A percentile compares a stretch with the other conserved stretches of the same genome.
phyloP scores from a whole-genome alignment of 1,284 basidiomycete genomes.

The Phlebopus sp. region DNA sequence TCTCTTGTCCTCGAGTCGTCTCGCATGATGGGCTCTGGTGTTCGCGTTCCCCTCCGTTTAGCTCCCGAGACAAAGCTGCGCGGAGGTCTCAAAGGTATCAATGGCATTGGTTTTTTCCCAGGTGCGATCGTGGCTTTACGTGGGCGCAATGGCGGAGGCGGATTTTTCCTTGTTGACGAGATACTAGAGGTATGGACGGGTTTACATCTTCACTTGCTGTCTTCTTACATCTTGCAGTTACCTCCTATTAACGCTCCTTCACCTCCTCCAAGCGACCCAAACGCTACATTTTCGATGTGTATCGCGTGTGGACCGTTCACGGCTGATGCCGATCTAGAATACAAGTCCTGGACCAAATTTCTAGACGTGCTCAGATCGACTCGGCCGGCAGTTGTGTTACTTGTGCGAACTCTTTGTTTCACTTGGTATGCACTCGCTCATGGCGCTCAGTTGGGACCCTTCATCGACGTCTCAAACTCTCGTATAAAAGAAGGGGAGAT shows the following conservation, averaged over 20 bases:
- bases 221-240: constrained; percentile 35
- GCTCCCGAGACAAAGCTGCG: constrained; percentile 64
- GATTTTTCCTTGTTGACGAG: constrained; percentile 82
- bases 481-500: constrained; percentile 70
- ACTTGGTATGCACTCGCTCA: background rate
- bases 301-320: constrained; percentile 85
- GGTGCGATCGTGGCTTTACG: constrained; percentile 87
- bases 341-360: constrained; percentile 64
- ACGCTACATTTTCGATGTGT: constrained; percentile 56
- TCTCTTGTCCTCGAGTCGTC: constrained; percentile 81
- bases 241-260: constrained; percentile 46
- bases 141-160: constrained; percentile 89
- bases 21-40: constrained; percentile 72
- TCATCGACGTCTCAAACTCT: constrained; percentile 78
- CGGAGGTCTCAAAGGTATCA: constrained; percentile 59
- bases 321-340: constrained; percentile 72
- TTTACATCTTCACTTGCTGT: background rate
- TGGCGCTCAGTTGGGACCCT: constrained; percentile 76
- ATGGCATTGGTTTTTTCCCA: constrained; percentile 81
- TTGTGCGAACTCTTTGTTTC: constrained; percentile 53
- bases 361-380: constrained; percentile 53
- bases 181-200: constrained; percentile 63
- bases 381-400: constrained; percentile 75
- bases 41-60: constrained; percentile 70
- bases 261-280: constrained; percentile 36